phyloP scores from a whole-genome alignment of 257 asterid species.

The Solanum habrochaites region DNA sequence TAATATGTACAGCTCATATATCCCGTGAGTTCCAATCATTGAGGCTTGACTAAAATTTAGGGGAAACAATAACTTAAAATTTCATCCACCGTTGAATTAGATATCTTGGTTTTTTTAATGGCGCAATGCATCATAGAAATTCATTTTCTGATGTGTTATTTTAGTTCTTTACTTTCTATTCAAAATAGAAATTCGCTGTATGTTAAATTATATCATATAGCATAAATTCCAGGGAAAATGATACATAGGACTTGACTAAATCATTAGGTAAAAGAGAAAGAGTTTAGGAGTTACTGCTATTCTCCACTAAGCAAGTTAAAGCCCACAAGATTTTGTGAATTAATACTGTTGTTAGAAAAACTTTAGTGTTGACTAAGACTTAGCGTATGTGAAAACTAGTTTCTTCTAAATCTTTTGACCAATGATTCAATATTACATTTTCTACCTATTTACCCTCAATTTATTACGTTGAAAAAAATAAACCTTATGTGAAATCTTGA shows the following conservation, averaged over 20 bases:
- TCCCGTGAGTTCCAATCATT: not conserved
- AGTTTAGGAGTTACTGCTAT: not conserved
- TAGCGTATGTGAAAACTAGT: not conserved
- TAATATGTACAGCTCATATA: not conserved
- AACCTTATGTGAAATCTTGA: too few species aligned
- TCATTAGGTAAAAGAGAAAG: not conserved
- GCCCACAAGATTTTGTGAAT: not conserved
- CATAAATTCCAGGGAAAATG: not conserved
- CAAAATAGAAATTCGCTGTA: not conserved
- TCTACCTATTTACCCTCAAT: not conserved
- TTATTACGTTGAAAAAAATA: too few species aligned
- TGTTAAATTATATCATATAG: not conserved
- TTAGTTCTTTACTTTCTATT: not conserved
- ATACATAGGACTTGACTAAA: not conserved
- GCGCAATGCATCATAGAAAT: not conserved
- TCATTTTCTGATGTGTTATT: not conserved
- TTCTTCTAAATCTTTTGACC: not conserved
- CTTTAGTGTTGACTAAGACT: not conserved
- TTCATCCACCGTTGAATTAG: not conserved
- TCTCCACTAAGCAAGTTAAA: not conserved
- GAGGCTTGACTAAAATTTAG: not conserved
- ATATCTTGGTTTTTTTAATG: not conserved
- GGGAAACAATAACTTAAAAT: not conserved
- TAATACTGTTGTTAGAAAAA: not conserved
- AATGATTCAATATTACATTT: slow-evolving; percentile 5